Evolutionary conservation across 1,284 basidiomycete species (phyloP), one percentile per base, ranked within the genome.

Genomic region (Ustilago hordei): DNA sequence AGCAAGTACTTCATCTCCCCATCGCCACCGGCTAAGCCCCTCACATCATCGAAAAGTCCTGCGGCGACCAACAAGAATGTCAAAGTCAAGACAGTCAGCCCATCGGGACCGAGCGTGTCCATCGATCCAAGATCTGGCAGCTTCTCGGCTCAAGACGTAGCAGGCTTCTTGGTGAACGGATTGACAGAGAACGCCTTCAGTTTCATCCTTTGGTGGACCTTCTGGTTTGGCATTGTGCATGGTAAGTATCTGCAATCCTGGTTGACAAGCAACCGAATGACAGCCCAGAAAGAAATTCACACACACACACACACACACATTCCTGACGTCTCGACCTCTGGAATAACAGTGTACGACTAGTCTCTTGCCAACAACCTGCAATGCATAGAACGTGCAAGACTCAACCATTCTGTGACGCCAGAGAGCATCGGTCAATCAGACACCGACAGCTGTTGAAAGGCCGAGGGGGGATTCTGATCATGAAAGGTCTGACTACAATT

Each of bases 161-260:
- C 55, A 5, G 47, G 45, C 0, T 76, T 76, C 54, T 35, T 71
- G 54, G 34, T 69, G 35, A 76, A 64, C 23, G 74, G 74, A 0
- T 32, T 76, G 52, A 76, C 74, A 32, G 83, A 84, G 34, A 85
- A 84, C 38, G 64, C 78, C 12, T 81, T 85, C 38, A 80, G 81
- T 47, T 85, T 70, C 32, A 77, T 85, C 38, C 62, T 85, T 2
- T 85, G 84, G 84, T 85, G 84, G 84, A 85, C 84, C 0, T 81
- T 85, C 56, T 85, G 82, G 83, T 79, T 69, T 47, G 84, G 77
- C 6, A 77, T 85, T 32, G 79, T 85, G 3, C 83, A 85, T 67
- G 84, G 83, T 85, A 66, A 64, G 83, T 80, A 5, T 13, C 39
- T n/a, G 12, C 28, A 12, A 8, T 57, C 23, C 28, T 41, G 15